Evolutionary conservation across 768 basidiomycete species (phyloP).

Genomic region (Suillus tomentosus): DNA sequence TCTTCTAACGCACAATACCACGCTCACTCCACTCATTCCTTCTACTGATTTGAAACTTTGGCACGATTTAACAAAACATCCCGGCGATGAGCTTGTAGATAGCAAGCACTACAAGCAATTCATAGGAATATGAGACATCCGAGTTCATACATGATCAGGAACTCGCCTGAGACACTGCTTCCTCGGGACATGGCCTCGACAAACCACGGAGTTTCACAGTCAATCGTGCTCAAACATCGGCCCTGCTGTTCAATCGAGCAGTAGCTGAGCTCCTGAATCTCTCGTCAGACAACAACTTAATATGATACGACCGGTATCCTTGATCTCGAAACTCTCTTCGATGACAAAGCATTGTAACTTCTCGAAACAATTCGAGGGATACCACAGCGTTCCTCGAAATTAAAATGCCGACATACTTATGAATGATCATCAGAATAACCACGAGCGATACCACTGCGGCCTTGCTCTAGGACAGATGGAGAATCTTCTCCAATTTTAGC

Average conservation of each 20-base stretch:
- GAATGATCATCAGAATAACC: conserved; percentile 68
- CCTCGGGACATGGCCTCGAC: background rate
- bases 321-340: background rate
- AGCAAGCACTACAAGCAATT: background rate
- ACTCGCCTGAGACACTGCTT: background rate
- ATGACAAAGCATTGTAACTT: background rate
- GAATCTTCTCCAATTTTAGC: conserved; percentile 72
- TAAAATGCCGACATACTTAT: background rate
- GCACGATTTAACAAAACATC: background rate
- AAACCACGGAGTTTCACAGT: background rate
- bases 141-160: background rate
- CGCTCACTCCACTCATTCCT: background rate
- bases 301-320: background rate
- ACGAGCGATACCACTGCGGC: conserved; percentile 85
- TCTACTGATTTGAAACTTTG: background rate
- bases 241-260: background rate
- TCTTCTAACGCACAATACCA: conserved; percentile 8
- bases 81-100: background rate
- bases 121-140: background rate
- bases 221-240: background rate
- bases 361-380: background rate
- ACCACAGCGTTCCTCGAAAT: background rate
- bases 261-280: background rate
- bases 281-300: background rate
- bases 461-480: conserved; percentile 84